Conservation (phyloP, 345 rosid species). For the Abelmoschus esculentus region DNA sequence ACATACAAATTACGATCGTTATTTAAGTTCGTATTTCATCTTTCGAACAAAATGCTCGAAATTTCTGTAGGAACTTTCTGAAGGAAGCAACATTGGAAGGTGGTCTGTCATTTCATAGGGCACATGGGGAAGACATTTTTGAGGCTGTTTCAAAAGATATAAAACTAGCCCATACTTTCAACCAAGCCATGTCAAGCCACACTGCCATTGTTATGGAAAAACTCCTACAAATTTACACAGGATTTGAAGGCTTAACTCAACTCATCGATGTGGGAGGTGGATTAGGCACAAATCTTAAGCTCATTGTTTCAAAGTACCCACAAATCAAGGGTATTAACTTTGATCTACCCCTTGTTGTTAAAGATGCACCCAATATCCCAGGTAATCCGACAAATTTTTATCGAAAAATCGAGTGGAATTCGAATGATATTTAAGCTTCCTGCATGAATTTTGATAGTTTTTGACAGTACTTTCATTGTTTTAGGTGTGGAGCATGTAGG, state of each 20-base stretch:
- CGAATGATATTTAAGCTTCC: too few relatives aligned
- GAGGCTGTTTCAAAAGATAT: conserved; percentile 17
- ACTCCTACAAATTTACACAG: conserved; percentile 23
- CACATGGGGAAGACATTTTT: conserved; percentile 19
- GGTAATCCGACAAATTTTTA: conserved; percentile 9
- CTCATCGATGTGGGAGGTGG: conserved; percentile 41
- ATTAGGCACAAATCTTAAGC: conserved; percentile 17
- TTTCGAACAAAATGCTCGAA: too few relatives aligned
- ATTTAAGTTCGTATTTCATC: too few relatives aligned
- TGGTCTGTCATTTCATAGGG: neutral
- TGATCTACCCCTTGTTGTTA: conserved; percentile 29
- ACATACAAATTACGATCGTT: too few relatives aligned
- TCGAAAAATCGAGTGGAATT: too few relatives aligned
- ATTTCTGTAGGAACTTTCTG: too few relatives aligned
- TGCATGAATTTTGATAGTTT: too few relatives aligned
- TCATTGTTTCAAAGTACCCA: conserved; percentile 34
- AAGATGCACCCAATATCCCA: conserved; percentile 27
- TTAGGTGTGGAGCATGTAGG: too few relatives aligned
- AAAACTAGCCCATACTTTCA: conserved; percentile 14
- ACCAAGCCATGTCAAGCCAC: conserved; percentile 20
- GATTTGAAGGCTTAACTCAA: conserved; percentile 25
- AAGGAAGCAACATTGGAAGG: too few relatives aligned
- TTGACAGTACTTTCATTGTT: too few relatives aligned
- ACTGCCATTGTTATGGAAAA: conserved; percentile 19
- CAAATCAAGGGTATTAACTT: conserved; percentile 41